These are phyloP conservation scores for Phallus indusiatus DNA, from an alignment of 768 basidiomycete species.

Conservation along the genomic window DNA sequence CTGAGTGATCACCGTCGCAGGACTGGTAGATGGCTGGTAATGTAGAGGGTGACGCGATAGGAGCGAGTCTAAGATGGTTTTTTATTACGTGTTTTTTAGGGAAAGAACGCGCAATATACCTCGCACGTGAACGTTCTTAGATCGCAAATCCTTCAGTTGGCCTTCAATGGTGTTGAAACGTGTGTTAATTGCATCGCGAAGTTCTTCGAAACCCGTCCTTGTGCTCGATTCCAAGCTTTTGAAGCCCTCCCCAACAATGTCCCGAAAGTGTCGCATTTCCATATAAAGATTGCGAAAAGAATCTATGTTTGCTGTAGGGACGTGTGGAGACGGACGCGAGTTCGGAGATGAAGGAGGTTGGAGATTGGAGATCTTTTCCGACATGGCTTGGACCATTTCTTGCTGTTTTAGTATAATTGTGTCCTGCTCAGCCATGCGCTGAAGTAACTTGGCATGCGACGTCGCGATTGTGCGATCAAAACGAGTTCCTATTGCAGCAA, in stretches of 20 bases:
- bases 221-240: not conserved
- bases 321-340: not conserved
- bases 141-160: not conserved
- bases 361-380: not conserved
- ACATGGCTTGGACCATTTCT: not conserved
- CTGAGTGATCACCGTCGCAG: too few relatives aligned
- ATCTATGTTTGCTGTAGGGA: not conserved
- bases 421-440: not conserved
- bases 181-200: conserved; percentile 1
- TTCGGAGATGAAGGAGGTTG: too few relatives aligned
- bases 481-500: not conserved
- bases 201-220: not conserved
- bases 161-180: not conserved
- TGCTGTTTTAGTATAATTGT: not conserved
- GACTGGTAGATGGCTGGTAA: too few relatives aligned
- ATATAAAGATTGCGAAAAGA: not conserved
- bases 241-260: not conserved
- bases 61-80: too few relatives aligned
- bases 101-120: not conserved
- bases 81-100: too few relatives aligned
- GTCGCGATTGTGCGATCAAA: not conserved
- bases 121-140: not conserved
- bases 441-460: not conserved
- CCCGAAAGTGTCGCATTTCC: not conserved
- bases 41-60: too few relatives aligned